Conservation (phyloP, 179 eudicot genomes). For the Heliamphora pulchella region DNA sequence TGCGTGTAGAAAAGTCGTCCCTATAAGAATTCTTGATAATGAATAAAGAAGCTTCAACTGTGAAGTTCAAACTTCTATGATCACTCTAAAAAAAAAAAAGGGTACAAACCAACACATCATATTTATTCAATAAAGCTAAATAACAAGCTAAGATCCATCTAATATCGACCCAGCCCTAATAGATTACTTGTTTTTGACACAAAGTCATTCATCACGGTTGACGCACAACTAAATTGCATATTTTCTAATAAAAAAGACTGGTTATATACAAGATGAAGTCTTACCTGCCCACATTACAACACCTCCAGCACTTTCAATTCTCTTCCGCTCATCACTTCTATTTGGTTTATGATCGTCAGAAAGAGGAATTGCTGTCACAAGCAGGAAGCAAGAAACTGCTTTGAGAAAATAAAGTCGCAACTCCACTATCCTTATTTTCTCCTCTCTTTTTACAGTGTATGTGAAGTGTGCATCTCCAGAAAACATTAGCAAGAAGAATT, state of each 20-base stretch:
- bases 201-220: neutral
- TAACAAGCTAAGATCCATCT: neutral
- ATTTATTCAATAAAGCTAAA: neutral
- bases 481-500: no score
- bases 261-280: neutral
- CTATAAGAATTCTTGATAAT: no score
- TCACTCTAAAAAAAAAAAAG: neutral
- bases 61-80: neutral
- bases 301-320: slow-evolving; percentile 99
- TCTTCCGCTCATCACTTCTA: slow-evolving; percentile 85
- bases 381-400: slow-evolving; percentile 12
- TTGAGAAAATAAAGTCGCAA: neutral
- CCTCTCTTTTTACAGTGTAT: no score
- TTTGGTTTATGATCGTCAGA: slow-evolving; percentile 99
- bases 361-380: slow-evolving; percentile 87
- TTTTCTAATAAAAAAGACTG: neutral
- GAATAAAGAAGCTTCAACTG: slow-evolving; percentile 1
- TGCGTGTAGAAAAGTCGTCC: no score
- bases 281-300: slow-evolving; percentile 99
- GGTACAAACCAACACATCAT: neutral
- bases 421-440: neutral
- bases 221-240: neutral
- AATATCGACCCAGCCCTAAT: no score
- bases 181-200: no score
- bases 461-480: neutral